Base-by-base conservation (phyloP, 1,139 yeast genomes). In the Tardiomyces digboiensis region DNA sequence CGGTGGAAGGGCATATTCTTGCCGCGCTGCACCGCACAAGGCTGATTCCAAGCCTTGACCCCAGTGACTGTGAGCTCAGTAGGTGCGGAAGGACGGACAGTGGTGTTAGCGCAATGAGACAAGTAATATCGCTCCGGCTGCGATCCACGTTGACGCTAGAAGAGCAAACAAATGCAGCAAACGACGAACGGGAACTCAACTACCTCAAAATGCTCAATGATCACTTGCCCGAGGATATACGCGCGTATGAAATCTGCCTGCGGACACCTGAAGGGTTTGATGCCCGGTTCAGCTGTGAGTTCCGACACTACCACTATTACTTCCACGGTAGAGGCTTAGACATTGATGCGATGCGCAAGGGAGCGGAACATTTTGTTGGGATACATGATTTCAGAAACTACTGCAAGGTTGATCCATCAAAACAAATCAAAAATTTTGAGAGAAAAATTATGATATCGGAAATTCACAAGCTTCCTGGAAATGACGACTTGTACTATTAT, bases 41-140 rank as follows among this genome's bases (percentile, higher is more conserved):
- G 53, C 65, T 93, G 49, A 78, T 93, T 36, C 75, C 80, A 10
- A 70, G 77, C 1, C 63, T 74, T 23, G 88, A 88, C 1, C 64
- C 66, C 2, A 77, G 74, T 2, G 76, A 74, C 43, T 77, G 83
- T 45, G 68, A 74, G 14, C 89, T 89, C 61, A 83, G 95, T 52
- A 69, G 98, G 49, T 93, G 98, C 65, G 99, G 99, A 0, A 71
- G 99, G 56, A 91, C 99, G 0, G 99, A 91, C 57, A 82, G 80
- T 54, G 98, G 98, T 13, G 99, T 91, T 6, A 85, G 95, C 66
- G 98, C 99, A 0, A 77, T 91, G 82, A 85, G 87, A 55, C 99
- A 91, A 63, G 98, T 91, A 7, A 82, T 91, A 12, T 80, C 96
- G 0, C 67, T 91, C 38, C 67, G 71, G 19, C 82, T 91, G 20